Evolutionary conservation across 176 grass and related monocot genomes (phyloP).

Genomic region (Raddia distichophylla): DNA sequence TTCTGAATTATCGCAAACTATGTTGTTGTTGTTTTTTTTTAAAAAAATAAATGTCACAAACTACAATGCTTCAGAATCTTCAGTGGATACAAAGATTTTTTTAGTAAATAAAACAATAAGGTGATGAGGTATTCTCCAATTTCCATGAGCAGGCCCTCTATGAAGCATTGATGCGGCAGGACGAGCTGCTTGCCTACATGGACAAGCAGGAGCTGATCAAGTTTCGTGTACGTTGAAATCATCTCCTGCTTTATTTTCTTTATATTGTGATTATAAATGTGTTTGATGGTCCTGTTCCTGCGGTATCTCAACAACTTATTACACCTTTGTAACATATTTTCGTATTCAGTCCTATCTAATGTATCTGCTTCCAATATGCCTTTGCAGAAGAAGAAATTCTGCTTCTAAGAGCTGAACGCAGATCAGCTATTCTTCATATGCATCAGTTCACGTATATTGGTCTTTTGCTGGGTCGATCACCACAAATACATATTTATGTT

Average conservation of each 20-base stretch:
- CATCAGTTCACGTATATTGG: slow-evolving; percentile 20
- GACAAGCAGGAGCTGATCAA: slow-evolving; percentile 81
- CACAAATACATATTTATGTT: not conserved
- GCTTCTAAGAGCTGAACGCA: slow-evolving; percentile 48
- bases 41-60: not conserved
- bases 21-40: too few species aligned
- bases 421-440: not conserved
- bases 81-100: not conserved
- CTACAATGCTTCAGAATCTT: not conserved
- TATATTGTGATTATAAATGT: not conserved
- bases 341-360: slow-evolving; percentile 15
- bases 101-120: not conserved
- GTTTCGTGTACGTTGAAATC: slow-evolving; percentile 66
- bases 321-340: slow-evolving; percentile 2
- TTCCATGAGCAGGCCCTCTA: slow-evolving; percentile 64
- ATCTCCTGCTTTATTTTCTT: not conserved
- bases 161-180: slow-evolving; percentile 91
- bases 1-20: not conserved
- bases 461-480: slow-evolving; percentile 2
- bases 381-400: slow-evolving; percentile 78
- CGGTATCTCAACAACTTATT: not conserved
- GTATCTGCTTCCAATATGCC: not conserved
- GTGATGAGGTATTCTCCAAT: not conserved
- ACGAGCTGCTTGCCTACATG: slow-evolving; percentile 88
- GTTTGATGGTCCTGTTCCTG: not conserved